A percentile compares a stretch with the other conserved stretches of the same genome.
These are phyloP conservation scores for Proliferodiscus dingleyae DNA, from an alignment of 2,329 filamentous ascomycete genomes.

Conservation along the genomic window DNA sequence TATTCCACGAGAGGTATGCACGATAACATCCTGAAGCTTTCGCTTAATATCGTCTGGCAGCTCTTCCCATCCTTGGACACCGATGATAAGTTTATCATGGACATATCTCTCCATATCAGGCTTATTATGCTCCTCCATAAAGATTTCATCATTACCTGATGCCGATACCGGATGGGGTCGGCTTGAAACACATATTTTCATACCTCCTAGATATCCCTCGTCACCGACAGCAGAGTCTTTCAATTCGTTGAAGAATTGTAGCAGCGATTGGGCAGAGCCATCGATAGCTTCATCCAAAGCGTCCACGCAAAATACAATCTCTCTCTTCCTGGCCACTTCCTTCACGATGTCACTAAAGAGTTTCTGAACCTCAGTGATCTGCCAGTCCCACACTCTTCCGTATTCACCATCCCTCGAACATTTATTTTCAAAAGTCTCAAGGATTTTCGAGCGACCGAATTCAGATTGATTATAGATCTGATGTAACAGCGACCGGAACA, in stretches of 20 bases:
- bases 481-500: conserved; percentile 42
- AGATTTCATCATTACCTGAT: conserved; percentile 8
- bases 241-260: conserved; percentile 6
- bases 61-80: not conserved
- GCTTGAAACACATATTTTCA: conserved; percentile 18
- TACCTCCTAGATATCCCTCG: not conserved
- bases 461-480: conserved; percentile 40
- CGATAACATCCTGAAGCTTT: conserved; percentile 2
- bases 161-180: conserved; percentile 14
- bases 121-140: conserved; percentile 20
- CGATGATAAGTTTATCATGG: not conserved
- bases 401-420: not conserved
- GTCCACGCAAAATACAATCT: conserved; percentile 18
- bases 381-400: conserved; percentile 9
- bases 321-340: not conserved
- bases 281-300: conserved; percentile 22
- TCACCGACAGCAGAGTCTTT: not conserved
- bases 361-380: conserved; percentile 1
- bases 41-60: not conserved
- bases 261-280: not conserved
- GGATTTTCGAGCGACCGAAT: conserved; percentile 1
- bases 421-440: not conserved
- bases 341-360: conserved; percentile 5
- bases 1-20: conserved; percentile 11
- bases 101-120: conserved; percentile 15